Conservation (phyloP, 192 early-diverging fungal species). For the Thoreauomyces humboldtii region DNA sequence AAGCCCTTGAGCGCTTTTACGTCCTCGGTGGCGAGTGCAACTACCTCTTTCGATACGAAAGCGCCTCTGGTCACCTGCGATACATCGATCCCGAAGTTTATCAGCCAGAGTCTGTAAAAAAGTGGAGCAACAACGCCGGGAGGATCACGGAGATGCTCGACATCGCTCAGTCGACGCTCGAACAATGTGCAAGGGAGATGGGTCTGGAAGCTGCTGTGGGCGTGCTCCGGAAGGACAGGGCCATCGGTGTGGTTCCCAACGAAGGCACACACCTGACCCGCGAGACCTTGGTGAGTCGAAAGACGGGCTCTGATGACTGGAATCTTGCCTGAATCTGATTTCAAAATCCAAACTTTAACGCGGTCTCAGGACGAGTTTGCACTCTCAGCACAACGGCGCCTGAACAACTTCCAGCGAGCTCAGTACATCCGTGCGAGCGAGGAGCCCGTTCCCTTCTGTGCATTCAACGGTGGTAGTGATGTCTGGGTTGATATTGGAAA, state of each 20-base stretch:
- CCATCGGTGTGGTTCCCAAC: slow-evolving; percentile 66
- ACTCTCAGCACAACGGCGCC: slow-evolving; percentile 48
- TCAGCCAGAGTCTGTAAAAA: slow-evolving; percentile 22
- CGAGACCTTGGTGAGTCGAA: slow-evolving; percentile 60
- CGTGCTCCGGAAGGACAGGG: slow-evolving; percentile 75
- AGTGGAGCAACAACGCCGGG: slow-evolving; percentile 28
- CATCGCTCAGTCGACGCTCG: slow-evolving; percentile 68
- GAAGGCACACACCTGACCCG: slow-evolving; percentile 56
- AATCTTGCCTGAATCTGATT: not conserved
- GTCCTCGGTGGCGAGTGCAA: slow-evolving; percentile 90
- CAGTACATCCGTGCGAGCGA: slow-evolving; percentile 43
- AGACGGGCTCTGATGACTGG: no score
- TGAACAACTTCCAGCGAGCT: slow-evolving; percentile 55
- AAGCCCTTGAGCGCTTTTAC: slow-evolving; percentile 64
- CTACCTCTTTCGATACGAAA: slow-evolving; percentile 75
- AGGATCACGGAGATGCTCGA: slow-evolving; percentile 59
- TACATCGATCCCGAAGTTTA: slow-evolving; percentile 60
- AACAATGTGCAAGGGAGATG: slow-evolving; percentile 63
- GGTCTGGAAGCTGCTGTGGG: slow-evolving; percentile 50
- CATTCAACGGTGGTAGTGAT: slow-evolving; percentile 89
- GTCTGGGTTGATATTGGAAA: slow-evolving; percentile 94
- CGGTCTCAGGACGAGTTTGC: slow-evolving; percentile 78
- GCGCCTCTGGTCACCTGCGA: slow-evolving; percentile 52
- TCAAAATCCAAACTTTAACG: no score
- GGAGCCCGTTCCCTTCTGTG: slow-evolving; percentile 77